Evolutionary conservation across 169 alveolate genomes (phyloP).

Genomic region (Cryptosporidium sp.): DNA sequence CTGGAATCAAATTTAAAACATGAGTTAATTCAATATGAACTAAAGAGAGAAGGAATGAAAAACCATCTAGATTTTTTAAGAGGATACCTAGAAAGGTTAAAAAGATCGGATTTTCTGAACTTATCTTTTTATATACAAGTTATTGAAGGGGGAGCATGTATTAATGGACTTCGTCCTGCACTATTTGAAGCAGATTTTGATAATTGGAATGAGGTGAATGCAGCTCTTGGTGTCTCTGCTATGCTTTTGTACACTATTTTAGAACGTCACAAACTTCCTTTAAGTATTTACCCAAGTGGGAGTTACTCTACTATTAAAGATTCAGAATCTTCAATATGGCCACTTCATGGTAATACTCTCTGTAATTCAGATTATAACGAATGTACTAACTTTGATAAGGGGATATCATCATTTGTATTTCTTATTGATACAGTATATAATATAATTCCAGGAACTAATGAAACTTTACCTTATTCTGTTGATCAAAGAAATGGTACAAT

Average conservation of each 20-base stretch:
- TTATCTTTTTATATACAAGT: conserved; percentile 26
- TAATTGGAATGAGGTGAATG: conserved; percentile 64
- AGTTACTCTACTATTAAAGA: conserved; percentile 54
- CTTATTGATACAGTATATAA: not conserved
- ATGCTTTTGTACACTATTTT: conserved; percentile 14
- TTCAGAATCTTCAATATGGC: conserved; percentile 3
- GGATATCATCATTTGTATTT: not conserved
- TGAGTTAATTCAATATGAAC: conserved; percentile 4
- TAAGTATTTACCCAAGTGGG: conserved; percentile 26
- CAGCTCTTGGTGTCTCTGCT: conserved; percentile 23
- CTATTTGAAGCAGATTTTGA: conserved; percentile 23
- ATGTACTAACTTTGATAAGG: conserved; percentile 49
- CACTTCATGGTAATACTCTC: conserved; percentile 29
- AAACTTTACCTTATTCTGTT: conserved; percentile 18
- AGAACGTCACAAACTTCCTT: conserved; percentile 14
- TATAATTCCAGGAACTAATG: not conserved
- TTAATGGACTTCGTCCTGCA: conserved; percentile 22
- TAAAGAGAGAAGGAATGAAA: conserved; percentile 21
- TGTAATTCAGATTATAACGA: conserved; percentile 52
- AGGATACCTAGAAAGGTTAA: conserved; percentile 14
- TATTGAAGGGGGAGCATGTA: conserved; percentile 21
- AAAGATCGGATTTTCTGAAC: conserved; percentile 32
- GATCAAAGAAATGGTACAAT: not conserved
- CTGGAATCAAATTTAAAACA: conserved; percentile 20
- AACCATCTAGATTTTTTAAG: not conserved